Base-by-base conservation (phyloP, 352 stramenopile genomes). In the Globisporangium nagaii region DNA sequence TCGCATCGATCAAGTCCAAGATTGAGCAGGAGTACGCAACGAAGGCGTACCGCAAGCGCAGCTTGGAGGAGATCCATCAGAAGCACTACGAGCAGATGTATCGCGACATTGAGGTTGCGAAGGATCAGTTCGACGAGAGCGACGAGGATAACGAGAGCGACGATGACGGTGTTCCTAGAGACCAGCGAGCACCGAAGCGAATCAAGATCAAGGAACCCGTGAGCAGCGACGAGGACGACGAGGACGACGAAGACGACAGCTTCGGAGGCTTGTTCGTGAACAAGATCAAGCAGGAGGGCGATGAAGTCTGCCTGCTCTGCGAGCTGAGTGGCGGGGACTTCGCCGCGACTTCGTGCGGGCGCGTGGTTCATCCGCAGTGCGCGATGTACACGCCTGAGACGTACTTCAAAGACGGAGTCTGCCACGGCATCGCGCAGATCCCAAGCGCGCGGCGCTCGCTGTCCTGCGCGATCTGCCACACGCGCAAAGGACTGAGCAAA, bases 381-480 rank as follows among this genome's bases (percentile, higher is more conserved):
- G 75, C 80, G 6, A 84, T 93, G 76, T 93, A 88, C 62, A 93
- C 83, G 2, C 83, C 83, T 9, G 83, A 93, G 65, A 93, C 83
- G 10, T 93, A 79, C 37, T 90, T 93, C 53, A 79, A 85, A 55
- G 62, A 86, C 40, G 71, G 75, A 10, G 63, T 90, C 11, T 81
- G 71, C 9, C 75, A 88, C 48, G 79, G 79, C 25, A 61, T 93
- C 4, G 54, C 74, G 17, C 47, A 87, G 10, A 71, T 93, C 9
- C 66, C 80, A 20, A 54, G 61, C 5, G 72, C 82, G 39, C 79
- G 83, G 4, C 62, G 63, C 2, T 58, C 56, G 13, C 60, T 93
- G 7, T 70, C 68, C 27, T 93, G 83, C 42, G 58, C 70, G 17
- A 81, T 90, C 20, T 93, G 83, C 56, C 62, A 71, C 27, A 71